Conservation (phyloP, 1,284 basidiomycete species). For the Fomitopsis pinicola region DNA sequence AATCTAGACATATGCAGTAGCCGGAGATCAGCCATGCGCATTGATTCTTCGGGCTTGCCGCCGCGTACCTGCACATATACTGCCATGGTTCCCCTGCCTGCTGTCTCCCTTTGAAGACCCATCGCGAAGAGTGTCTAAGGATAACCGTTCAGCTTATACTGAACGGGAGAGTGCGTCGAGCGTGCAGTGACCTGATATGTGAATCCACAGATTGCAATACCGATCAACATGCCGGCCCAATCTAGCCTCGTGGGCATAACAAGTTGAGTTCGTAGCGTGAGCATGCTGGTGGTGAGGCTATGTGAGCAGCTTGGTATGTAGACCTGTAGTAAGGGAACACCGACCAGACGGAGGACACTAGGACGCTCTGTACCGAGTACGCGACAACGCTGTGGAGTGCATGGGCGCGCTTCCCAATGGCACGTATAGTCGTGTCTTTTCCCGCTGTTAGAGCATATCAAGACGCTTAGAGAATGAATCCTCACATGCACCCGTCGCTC, state of each 20-base stretch:
- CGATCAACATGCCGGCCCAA: slow-evolving; percentile 40
- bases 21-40: too few relatives aligned
- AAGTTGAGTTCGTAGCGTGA: slow-evolving; percentile 34
- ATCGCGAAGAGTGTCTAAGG: slow-evolving; percentile 50
- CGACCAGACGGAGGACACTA: slow-evolving; percentile 49
- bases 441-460: not conserved
- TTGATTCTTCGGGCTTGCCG: not conserved
- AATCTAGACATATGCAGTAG: slow-evolving; percentile 33
- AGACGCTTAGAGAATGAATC: too few relatives aligned
- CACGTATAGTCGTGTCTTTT: slow-evolving; percentile 61
- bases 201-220: slow-evolving; percentile 58
- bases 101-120: slow-evolving; percentile 64
- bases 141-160: not conserved
- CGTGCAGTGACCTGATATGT: slow-evolving; percentile 38
- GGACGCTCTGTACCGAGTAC: slow-evolving; percentile 61
- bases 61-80: slow-evolving; percentile 52
- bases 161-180: not conserved
- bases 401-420: slow-evolving; percentile 71
- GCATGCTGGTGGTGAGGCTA: slow-evolving; percentile 33
- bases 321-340: slow-evolving; percentile 10
- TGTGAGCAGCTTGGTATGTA: not conserved
- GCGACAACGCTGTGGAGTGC: slow-evolving; percentile 69
- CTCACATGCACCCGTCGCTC: slow-evolving; percentile 60
- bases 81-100: slow-evolving; percentile 55
- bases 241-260: slow-evolving; percentile 44